These are phyloP conservation scores for Athelia psychrophila DNA, from an alignment of 1,284 basidiomycete species.

Conservation along the genomic window DNA sequence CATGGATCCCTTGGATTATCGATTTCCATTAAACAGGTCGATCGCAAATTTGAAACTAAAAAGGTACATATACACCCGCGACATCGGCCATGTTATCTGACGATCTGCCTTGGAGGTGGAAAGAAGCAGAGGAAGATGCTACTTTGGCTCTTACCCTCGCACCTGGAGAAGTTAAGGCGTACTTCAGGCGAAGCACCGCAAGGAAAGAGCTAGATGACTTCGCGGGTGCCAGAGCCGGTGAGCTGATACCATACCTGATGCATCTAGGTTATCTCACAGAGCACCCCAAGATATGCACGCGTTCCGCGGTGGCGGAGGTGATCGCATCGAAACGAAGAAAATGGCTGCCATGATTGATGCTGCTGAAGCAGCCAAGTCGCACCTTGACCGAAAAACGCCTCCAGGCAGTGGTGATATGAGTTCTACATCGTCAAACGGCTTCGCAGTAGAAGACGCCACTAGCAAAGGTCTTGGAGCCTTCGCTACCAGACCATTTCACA, in stretches of 20 bases:
- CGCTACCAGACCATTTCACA: conserved; percentile 3
- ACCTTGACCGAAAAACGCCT: not conserved
- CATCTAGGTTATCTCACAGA: not conserved
- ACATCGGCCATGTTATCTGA: not conserved
- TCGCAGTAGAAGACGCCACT: not conserved
- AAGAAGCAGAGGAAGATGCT: conserved; percentile 7
- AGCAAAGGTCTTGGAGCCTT: conserved; percentile 5
- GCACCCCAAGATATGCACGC: not conserved
- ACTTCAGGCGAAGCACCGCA: conserved; percentile 3
- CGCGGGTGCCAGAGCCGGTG: conserved; percentile 1
- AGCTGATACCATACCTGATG: not conserved
- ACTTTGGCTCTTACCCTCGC: conserved; percentile 1
- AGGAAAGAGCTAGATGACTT: not conserved
- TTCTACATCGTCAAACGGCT: not conserved
- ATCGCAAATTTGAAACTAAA: conserved; percentile 7
- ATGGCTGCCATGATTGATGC: not conserved
- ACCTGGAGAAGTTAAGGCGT: conserved; percentile 4
- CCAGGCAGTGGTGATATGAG: not conserved
- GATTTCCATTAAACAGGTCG: conserved; percentile 5
- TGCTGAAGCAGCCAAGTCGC: not conserved
- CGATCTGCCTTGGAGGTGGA: not conserved
- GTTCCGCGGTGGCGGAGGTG: not conserved
- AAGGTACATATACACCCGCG: not conserved
- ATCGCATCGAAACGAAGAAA: not conserved
- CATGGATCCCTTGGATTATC: conserved; percentile 3